phyloP scores from a whole-genome alignment of 1,284 basidiomycete genomes.

The Agroathelia rolfsii region DNA sequence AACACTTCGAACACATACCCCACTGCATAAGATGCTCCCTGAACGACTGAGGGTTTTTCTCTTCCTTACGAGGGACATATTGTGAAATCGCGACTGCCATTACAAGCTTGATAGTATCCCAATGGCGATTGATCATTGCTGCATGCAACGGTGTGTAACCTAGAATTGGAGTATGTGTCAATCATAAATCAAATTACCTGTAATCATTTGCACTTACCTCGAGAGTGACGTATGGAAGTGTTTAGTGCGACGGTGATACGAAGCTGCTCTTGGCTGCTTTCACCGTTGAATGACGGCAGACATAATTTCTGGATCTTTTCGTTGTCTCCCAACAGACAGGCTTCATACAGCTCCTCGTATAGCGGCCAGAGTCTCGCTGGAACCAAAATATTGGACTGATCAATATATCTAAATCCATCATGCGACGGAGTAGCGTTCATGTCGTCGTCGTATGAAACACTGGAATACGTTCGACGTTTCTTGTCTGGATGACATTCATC shows the following conservation, averaged over 20 bases:
- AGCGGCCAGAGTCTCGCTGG: no score
- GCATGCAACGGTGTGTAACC: constrained; percentile 37
- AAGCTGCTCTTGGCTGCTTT: constrained; percentile 22
- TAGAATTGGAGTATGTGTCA: constrained; percentile 11
- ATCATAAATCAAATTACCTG: neutral
- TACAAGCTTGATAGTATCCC: constrained; percentile 44
- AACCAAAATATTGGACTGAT: no score
- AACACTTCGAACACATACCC: no score
- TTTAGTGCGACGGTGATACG: constrained; percentile 32
- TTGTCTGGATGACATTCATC: constrained; percentile 27
- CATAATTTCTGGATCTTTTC: constrained; percentile 39
- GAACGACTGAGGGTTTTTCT: no score
- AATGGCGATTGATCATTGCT: constrained; percentile 35
- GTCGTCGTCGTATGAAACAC: constrained; percentile 11
- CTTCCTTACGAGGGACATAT: constrained; percentile 29
- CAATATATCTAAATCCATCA: no score
- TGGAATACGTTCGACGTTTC: no score
- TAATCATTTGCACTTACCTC: constrained; percentile 9
- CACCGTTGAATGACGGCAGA: constrained; percentile 25
- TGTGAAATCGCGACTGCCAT: constrained; percentile 43
- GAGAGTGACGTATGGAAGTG: constrained; percentile 11
- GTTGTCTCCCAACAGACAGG: constrained; percentile 39
- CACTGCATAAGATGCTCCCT: no score
- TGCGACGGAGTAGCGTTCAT: constrained; percentile 19
- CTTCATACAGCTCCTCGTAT: constrained; percentile 45